Evolutionary conservation across 2,329 filamentous ascomycete species (phyloP), one percentile per base, ranked within the genome.

Genomic region (Pseudocercospora fuligena): DNA sequence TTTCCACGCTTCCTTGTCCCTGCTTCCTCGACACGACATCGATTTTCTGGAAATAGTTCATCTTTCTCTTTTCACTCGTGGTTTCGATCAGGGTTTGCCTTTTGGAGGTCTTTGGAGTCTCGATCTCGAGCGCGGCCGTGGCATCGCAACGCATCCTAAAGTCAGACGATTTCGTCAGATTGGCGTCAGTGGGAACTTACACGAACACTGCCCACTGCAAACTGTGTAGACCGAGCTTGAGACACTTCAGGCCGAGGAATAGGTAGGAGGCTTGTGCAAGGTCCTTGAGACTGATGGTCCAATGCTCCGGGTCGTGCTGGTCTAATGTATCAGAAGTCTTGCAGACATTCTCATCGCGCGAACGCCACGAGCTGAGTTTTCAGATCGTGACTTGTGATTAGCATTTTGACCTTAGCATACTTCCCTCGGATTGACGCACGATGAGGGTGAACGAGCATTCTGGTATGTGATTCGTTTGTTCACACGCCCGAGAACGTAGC

Each of bases 401-500:
- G 14, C 11, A 40, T 5, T 40, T n/a, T 40, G 14, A 40, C 36
- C 12, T 40, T 40, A 40, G 36, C 36, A 14, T 40, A n/a, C 36
- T 40, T 2, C 31, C 5, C 3, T 40, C n/a, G 23, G 19, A 23
- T 51, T 14, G 47, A 51, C 23, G 21, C 21, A 58, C 19, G 16
- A 82, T 83, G 81, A 80, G 75, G 53, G 58, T 82, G 62, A 83
- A 83, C 73, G 78, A 80, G 66, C 74, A 79, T 65, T 74, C 73
- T 54, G 78, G 80, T 80, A 74, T 46, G 62, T 54, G 23, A 14
- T 23, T 12, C 25, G n/a, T 19, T 40, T 14, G 36, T 19, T 12
- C 23, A 19, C 23, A 29, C 11, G 40, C 29, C n/a, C 25, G 57
- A 46, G 23, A 23, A 8, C n/a, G 33, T 47, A 12, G 8, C 43